Conservation (phyloP, 306 rosid genomes). For the Casuarina glauca region DNA sequence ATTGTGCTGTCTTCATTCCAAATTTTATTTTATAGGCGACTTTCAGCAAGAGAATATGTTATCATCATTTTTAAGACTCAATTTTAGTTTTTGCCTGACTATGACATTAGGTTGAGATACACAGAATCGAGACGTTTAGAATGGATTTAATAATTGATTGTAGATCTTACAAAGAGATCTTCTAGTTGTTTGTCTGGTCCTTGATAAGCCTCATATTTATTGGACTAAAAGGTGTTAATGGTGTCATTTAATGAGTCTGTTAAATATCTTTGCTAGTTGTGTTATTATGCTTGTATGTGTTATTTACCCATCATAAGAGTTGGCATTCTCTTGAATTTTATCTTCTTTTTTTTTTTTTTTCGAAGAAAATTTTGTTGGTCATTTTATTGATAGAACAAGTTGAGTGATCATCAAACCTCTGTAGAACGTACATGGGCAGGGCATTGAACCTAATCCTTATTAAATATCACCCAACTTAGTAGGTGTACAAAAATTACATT, state of each 20-base stretch:
- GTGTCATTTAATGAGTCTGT: neutral
- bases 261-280: neutral
- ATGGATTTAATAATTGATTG: neutral
- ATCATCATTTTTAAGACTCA: neutral
- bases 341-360: neutral
- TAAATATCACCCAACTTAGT: no score
- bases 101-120: neutral
- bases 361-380: no score
- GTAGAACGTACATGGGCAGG: no score
- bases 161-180: neutral
- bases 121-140: neutral
- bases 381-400: no score
- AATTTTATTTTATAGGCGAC: neutral
- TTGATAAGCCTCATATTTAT: neutral
- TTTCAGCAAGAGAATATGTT: neutral
- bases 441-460: no score
- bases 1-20: neutral
- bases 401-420: no score
- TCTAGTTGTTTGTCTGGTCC: neutral
- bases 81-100: neutral
- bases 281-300: neutral
- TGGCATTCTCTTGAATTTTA: neutral
- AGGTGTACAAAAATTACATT: no score
- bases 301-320: neutral
- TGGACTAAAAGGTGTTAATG: neutral